Evolutionary conservation across 768 basidiomycete species (phyloP).

Genomic region (Porpolomopsis calyptriformis): DNA sequence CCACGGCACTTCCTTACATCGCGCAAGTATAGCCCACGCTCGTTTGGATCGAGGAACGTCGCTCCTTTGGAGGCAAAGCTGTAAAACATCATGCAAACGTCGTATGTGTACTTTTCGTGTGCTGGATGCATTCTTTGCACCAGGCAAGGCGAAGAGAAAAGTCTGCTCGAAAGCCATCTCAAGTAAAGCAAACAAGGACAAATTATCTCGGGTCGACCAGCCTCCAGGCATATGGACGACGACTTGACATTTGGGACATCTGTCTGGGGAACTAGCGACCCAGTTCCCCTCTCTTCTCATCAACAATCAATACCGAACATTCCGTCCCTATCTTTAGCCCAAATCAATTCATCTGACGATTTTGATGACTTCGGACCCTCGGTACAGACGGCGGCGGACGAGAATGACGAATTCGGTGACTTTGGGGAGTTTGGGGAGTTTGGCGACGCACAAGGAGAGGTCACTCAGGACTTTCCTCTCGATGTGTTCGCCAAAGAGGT

Average conservation of each 20-base stretch:
- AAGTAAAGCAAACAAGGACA: neutral
- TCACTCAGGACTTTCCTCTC: slow-evolving; percentile 25
- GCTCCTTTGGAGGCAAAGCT: slow-evolving; percentile 56
- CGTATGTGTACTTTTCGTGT: slow-evolving; percentile 63
- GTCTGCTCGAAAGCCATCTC: neutral
- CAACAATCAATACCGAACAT: slow-evolving; percentile 12
- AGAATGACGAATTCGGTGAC: slow-evolving; percentile 54
- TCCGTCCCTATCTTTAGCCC: slow-evolving; percentile 20
- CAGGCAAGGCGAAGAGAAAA: slow-evolving; percentile 57
- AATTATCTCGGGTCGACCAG: neutral
- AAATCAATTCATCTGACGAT: slow-evolving; percentile 35
- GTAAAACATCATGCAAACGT: slow-evolving; percentile 63
- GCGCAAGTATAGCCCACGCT: slow-evolving; percentile 64
- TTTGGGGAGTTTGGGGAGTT: slow-evolving; percentile 87
- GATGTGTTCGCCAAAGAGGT: slow-evolving; percentile 30
- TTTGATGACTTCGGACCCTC: slow-evolving; percentile 52
- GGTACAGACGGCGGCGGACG: slow-evolving; percentile 32
- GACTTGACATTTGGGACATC: slow-evolving; percentile 63
- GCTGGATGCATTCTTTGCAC: slow-evolving; percentile 37
- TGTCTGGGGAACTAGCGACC: slow-evolving; percentile 48
- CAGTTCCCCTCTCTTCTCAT: slow-evolving; percentile 18
- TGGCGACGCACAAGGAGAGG: slow-evolving; percentile 43
- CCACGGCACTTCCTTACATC: slow-evolving; percentile 75
- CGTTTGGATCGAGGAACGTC: slow-evolving; percentile 54
- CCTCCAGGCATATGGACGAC: slow-evolving; percentile 44